phyloP scores from a whole-genome alignment of 2,329 filamentous ascomycete species.

The Fusarium brachygibbosum region DNA sequence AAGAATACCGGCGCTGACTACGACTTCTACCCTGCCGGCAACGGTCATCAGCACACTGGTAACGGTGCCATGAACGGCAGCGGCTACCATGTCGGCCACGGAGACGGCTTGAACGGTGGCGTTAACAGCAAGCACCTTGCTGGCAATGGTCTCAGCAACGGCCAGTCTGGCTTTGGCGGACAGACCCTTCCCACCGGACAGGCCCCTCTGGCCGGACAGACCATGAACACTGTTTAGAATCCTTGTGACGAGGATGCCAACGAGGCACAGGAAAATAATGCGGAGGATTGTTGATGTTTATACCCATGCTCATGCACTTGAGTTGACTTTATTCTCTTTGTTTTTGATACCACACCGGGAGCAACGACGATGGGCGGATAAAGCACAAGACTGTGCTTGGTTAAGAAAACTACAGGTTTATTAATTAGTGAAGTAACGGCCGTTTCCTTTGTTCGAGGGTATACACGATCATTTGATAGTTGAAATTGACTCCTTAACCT shows the following conservation, averaged over 20 bases:
- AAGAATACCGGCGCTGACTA: conserved; percentile 31
- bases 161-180: conserved; percentile 1
- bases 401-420: conserved; percentile 26
- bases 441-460: conserved; percentile 41
- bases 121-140: conserved; percentile 37
- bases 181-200: conserved; percentile 10
- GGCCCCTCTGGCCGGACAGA: conserved; percentile 29
- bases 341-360: conserved; percentile 44
- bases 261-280: conserved; percentile 8
- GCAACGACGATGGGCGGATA: conserved; percentile 33
- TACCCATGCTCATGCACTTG: conserved; percentile 45
- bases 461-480: conserved; percentile 36
- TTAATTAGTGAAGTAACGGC: conserved; percentile 30
- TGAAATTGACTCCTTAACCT: conserved; percentile 39
- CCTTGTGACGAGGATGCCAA: conserved; percentile 8
- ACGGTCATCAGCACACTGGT: conserved; percentile 30
- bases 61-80: conserved; percentile 39
- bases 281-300: conserved; percentile 38
- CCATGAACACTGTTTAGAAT: conserved; percentile 39
- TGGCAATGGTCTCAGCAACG: conserved; percentile 21
- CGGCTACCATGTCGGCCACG: conserved; percentile 24
- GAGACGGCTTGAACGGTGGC: conserved; percentile 30
- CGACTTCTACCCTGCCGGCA: conserved; percentile 34
- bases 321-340: conserved; percentile 34
- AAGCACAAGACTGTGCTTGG: conserved; percentile 31